phyloP scores from a whole-genome alignment of 257 asterid genomes.

The Sherardia arvensis region DNA sequence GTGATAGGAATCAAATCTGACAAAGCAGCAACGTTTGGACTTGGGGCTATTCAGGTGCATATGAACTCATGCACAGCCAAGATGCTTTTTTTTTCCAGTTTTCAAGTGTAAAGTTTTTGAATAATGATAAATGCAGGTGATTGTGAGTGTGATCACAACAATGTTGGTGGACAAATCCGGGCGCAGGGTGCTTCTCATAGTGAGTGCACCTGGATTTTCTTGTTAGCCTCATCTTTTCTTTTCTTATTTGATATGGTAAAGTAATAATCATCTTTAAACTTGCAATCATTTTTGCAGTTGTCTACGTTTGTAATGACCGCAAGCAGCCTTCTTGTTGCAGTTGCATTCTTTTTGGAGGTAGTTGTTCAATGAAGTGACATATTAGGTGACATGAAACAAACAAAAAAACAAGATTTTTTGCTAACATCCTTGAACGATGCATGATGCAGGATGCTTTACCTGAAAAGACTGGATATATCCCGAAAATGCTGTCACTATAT shows the following conservation, averaged over 20 bases:
- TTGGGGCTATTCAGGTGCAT: slow-evolving; percentile 78
- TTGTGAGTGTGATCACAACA: slow-evolving; percentile 61
- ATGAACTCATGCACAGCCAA: background rate
- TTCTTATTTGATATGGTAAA: background rate
- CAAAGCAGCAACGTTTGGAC: slow-evolving; percentile 71
- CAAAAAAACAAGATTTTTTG: background rate
- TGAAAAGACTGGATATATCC: slow-evolving; percentile 24
- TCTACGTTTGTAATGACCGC: slow-evolving; percentile 51
- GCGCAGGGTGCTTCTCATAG: slow-evolving; percentile 77
- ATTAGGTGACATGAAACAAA: background rate
- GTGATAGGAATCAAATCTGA: slow-evolving; percentile 57
- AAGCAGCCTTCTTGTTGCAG: slow-evolving; percentile 65
- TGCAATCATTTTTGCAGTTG: slow-evolving; percentile 32
- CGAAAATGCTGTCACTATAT: slow-evolving; percentile 42
- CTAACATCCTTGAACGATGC: background rate
- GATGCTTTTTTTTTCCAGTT: background rate
- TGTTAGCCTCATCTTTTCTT: background rate
- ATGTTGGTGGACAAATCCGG: slow-evolving; percentile 70
- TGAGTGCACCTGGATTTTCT: slow-evolving; percentile 20
- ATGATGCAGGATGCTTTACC: slow-evolving; percentile 44
- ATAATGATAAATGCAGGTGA: slow-evolving; percentile 31
- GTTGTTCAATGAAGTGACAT: background rate
- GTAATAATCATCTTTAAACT: background rate
- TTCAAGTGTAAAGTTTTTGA: background rate
- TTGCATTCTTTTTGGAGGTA: slow-evolving; percentile 61